These are phyloP conservation scores for Melampsora americana DNA, from an alignment of 1,284 basidiomycete genomes.

Conservation along the genomic window DNA sequence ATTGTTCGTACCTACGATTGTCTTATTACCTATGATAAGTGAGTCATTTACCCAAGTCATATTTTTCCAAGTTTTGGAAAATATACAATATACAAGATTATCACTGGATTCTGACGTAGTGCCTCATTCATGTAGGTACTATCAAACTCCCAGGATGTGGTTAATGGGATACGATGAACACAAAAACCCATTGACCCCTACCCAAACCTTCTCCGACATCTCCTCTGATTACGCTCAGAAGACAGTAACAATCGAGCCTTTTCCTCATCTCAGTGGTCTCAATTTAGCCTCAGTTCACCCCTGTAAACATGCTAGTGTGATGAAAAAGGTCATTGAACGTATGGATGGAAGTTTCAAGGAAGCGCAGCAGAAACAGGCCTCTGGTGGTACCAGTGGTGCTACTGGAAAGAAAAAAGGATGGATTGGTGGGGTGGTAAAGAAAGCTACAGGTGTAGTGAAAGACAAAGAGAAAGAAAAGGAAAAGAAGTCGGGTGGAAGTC, in stretches of 20 bases:
- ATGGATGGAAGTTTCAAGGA: conserved; percentile 68
- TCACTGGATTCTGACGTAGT: background rate
- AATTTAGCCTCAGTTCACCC: conserved; percentile 80
- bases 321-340: conserved; percentile 99
- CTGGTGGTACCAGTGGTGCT: conserved; percentile 53
- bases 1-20: conserved; percentile 98
- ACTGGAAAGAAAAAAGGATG: conserved; percentile 79
- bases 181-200: conserved; percentile 74
- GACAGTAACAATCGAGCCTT: conserved; percentile 97
- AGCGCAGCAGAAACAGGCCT: conserved; percentile 60
- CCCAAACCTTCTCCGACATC: conserved; percentile 95
- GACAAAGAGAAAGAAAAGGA: conserved; percentile 47
- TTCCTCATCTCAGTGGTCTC: conserved; percentile 76
- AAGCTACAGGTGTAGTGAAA: conserved; percentile 62
- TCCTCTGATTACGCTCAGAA: conserved; percentile 96
- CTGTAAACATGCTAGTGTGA: conserved; percentile 97
- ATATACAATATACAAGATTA: background rate
- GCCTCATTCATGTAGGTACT: conserved; percentile 59
- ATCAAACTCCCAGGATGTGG: conserved; percentile 94
- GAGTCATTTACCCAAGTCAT: background rate
- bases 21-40: conserved; percentile 98
- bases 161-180: conserved; percentile 92
- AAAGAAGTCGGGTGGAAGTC: conserved; percentile 56
- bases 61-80: too few species aligned
- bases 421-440: conserved; percentile 65